Evolutionary conservation across 2,329 filamentous ascomycete genomes (phyloP), one percentile per base, ranked within the genome.

Genomic region (Calonectria leucothoes): DNA sequence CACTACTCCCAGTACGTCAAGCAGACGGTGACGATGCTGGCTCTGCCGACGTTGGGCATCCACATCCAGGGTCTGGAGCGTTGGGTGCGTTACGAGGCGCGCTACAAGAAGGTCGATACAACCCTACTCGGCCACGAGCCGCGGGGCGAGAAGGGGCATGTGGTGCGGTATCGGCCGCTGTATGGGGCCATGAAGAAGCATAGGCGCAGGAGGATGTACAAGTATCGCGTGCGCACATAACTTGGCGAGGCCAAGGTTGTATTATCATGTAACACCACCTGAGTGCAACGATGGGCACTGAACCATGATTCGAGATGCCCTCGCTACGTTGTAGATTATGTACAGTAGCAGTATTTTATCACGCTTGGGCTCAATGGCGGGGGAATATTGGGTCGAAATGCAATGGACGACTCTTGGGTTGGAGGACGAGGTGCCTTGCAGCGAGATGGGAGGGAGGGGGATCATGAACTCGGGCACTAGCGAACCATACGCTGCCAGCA

Each of bases 41-140:
- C 88, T 29, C 83, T 92, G 72, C 90, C 90, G 4, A 89, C 88
- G 27, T 79, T 92, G 52, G 87, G 86, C 0, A 80, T 91, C 6
- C 81, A 85, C 2, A 72, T 90, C 10, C 88, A 88, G 0, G 85
- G 86, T 0, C 72, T 90, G 27, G 85, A 88, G 52, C 77, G 87
- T 33, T 89, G 87, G 88, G 77, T 91, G 10, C 79, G 83, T 64
- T 91, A 86, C 69, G 86, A 90, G 74, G 82, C 87, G 3, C 82
- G 88, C 66, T 91, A 90, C 74, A 87, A 86, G 71, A 87, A 87
- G 73, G 84, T 89, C 1, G 89, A 91, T 71, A 78, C 80, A 10
- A 78, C 78, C 0, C 78, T 88, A 20, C 76, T 89, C 23, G 80
- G 81, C 6, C 79, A 80, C 70, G 69, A 72, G 1, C 71, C 76